Base-by-base conservation (phyloP, 148 eudicot genomes). In the Camellia sinensis region DNA sequence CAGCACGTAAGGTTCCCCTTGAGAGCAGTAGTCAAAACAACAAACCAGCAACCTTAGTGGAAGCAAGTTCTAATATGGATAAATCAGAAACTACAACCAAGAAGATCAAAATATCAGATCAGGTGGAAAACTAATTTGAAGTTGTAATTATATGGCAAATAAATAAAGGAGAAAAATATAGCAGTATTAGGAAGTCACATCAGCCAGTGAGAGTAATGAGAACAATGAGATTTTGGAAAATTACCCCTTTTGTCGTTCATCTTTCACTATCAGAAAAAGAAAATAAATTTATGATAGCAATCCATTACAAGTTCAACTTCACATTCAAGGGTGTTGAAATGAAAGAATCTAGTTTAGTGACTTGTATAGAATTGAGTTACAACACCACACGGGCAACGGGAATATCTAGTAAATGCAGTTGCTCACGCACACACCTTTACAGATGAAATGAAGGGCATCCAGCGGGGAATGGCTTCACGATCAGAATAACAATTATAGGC, bases 371-470 rank as follows among this genome's bases (percentile, higher is more conserved):
- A 19, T 21, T 14, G 12, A 11, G n/a, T 6, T 10, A 13, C 43
- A 54, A 10, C 22, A 56, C 37, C 2, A 57, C 48, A 57, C 48
- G 3, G n/a, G 11, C 22, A 74, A 41, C 7, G 4, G 40, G 41
- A 12, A 73, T 21, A 74, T 56, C 13, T 15, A 73, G 0, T 3
- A 37, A 74, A 56, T 40, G 19, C 21, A 56, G 63, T 41, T 41
- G 18, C 4, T 43, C 65, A 54, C 66, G 29, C n/a, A 54, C 66
- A 19, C n/a, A 91, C 97, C 99, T 93, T 86, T 8, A 93, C 97
- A 76, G 95, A 71, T 12, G 97, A 93, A 87, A 95, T 95, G 89
- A 92, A 95, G 15, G 97, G 97, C 97, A 95, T 95, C 97, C 99
- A 93, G 9, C 80, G 86, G 71, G 99, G 90, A 75, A 92, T 93